Base-by-base conservation (phyloP, 176 grass and related monocot species). In the Musa acuminata region DNA sequence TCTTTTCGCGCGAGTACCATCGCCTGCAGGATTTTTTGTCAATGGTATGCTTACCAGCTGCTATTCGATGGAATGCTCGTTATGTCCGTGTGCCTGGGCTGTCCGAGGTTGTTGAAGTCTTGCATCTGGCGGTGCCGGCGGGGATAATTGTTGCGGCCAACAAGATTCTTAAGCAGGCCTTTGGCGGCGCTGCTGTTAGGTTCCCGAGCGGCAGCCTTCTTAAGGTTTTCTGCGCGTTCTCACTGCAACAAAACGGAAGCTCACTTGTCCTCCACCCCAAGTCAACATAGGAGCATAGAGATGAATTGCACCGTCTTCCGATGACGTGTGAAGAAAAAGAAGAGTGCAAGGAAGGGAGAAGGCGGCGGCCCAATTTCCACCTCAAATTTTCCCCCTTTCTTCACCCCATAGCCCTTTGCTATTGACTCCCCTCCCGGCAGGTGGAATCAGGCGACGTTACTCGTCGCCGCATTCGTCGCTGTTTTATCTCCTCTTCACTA, bases 141-240 rank as follows among this genome's bases (percentile, higher is more conserved):
- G 86, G 88, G 64, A 76, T 87, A 62, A 49, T 93, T 70, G 80
- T 98, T 11, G 86, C 80, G 51, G 48, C 88, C 19, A 90, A 93
- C 53, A 93, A 81, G 80, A 60, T 86, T 78, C 84, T 98, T 21
- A 85, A 91, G 82, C 74, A 87, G 77, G 85, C 86, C 13, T 98
- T 91, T 62, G 64, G 53, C 13, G 87, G 88, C 8, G 95, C 95
- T 8, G 85, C 86, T n/a, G 89, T 98, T 70, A 91, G 89, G 83
- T 98, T 98, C 50, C 95, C 95, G 4, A 93, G 90, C 27, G 80
- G 90, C 5, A 84, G 26, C 26, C 26, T 0, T 98, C 51, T 91
- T 91, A 14, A 90, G 88, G 60, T 93, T 93, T 89, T 94, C 79
- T 98, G 95, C 60, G 76, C 89, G 68, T 98, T 98, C 81, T 85